Conservation (phyloP, 768 basidiomycete genomes). For the Xerocomus spinulosus region DNA sequence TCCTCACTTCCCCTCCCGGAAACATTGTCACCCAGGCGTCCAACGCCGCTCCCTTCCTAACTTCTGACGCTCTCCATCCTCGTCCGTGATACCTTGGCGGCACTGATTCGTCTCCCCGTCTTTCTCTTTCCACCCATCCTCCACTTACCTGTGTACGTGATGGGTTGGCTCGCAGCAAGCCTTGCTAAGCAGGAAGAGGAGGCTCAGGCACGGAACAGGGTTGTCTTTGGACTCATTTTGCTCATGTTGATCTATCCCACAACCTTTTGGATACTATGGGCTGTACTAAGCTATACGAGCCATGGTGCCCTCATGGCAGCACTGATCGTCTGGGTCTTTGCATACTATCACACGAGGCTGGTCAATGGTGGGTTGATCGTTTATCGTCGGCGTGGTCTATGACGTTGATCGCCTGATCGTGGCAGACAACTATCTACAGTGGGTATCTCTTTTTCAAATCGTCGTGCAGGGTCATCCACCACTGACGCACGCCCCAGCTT, state of each 20-base stretch:
- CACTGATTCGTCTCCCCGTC: slow-evolving; percentile 76
- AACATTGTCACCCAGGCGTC: slow-evolving; percentile 71
- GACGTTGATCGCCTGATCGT: slow-evolving; percentile 14
- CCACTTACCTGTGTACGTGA: slow-evolving; percentile 80
- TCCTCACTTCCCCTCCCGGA: slow-evolving; percentile 80
- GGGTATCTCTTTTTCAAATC: slow-evolving; percentile 19
- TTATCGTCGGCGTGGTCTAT: slow-evolving; percentile 19
- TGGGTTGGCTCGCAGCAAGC: slow-evolving; percentile 70
- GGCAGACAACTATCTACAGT: slow-evolving; percentile 77
- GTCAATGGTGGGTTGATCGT: slow-evolving; percentile 66
- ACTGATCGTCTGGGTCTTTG: slow-evolving; percentile 68
- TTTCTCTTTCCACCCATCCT: slow-evolving; percentile 83
- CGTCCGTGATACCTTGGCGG: slow-evolving; percentile 69
- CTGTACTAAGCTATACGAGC: slow-evolving; percentile 69
- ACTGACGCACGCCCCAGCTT: slow-evolving; percentile 47
- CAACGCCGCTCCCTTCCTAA: slow-evolving; percentile 74
- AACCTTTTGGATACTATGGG: slow-evolving; percentile 85
- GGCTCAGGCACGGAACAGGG: slow-evolving; percentile 95
- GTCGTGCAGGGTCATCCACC: slow-evolving; percentile 3
- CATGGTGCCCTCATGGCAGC: slow-evolving; percentile 70
- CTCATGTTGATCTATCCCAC: slow-evolving; percentile 72
- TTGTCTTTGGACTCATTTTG: slow-evolving; percentile 79
- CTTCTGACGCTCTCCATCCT: slow-evolving; percentile 76
- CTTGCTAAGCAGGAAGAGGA: slow-evolving; percentile 86
- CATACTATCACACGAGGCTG: slow-evolving; percentile 78